phyloP scores from a whole-genome alignment of 768 basidiomycete genomes.

The Podaxis mareebaensis region DNA sequence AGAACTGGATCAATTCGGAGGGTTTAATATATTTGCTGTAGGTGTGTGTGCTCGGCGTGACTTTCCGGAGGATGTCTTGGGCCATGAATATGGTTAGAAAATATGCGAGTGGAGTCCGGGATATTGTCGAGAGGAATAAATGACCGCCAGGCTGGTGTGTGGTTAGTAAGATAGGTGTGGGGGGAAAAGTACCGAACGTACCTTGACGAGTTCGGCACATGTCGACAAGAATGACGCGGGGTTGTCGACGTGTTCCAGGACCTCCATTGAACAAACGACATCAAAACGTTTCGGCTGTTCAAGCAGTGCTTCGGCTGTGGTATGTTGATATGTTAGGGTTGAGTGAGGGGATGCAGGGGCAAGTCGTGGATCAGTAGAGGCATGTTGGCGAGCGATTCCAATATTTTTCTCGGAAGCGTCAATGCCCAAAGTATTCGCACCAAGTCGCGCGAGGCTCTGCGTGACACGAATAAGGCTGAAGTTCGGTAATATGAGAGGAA shows the following conservation, averaged over 20 bases:
- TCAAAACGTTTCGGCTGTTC: constrained; percentile 72
- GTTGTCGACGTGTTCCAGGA: constrained; percentile 95
- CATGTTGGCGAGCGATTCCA: constrained; percentile 80
- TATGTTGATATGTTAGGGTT: constrained; percentile 66
- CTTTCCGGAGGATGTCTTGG: constrained; percentile 78
- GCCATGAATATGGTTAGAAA: constrained; percentile 62
- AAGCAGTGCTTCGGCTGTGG: constrained; percentile 74
- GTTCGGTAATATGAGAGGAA: neutral
- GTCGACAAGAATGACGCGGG: constrained; percentile 81
- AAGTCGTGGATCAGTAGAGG: constrained; percentile 71
- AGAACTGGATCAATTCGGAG: constrained; percentile 80
- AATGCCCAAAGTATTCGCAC: constrained; percentile 86
- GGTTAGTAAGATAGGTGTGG: neutral
- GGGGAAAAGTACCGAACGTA: constrained; percentile 25
- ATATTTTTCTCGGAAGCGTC: constrained; percentile 92
- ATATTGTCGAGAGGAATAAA: constrained; percentile 92
- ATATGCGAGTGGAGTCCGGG: constrained; percentile 63
- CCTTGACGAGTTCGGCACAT: constrained; percentile 86
- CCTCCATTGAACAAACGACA: constrained; percentile 96
- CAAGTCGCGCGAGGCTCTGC: constrained; percentile 84
- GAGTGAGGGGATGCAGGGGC: constrained; percentile 28
- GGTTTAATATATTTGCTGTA: constrained; percentile 90
- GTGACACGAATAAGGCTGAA: constrained; percentile 10
- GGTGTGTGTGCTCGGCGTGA: constrained; percentile 87
- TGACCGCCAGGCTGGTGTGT: constrained; percentile 84